Conservation (phyloP, 805 yeast genomes). For the Zygotorulaspora sp. region DNA sequence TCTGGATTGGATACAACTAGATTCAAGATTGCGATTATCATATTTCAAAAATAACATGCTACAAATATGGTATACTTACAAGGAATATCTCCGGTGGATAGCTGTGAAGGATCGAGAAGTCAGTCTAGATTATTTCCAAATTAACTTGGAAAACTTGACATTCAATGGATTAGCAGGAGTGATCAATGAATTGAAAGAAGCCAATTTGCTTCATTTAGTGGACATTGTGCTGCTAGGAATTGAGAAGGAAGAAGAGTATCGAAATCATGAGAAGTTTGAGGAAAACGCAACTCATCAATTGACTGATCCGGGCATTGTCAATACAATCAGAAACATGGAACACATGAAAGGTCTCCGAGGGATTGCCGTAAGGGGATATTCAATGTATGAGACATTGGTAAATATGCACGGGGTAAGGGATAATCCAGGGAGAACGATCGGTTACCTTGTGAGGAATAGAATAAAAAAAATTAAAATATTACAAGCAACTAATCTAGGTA, state of each 20-base stretch:
- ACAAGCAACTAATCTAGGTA: constrained; percentile 14
- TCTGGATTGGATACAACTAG: constrained; percentile 25
- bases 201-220: constrained; percentile 10
- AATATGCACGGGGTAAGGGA: constrained; percentile 33
- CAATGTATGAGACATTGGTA: constrained; percentile 23
- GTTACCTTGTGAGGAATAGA: constrained; percentile 22
- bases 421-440: constrained; percentile 29
- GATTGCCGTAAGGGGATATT: constrained; percentile 20
- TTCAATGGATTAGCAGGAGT: constrained; percentile 6
- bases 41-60: constrained; percentile 23
- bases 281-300: constrained; percentile 11
- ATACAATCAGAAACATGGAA: constrained; percentile 18
- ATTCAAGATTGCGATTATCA: constrained; percentile 18
- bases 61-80: constrained; percentile 28
- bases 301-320: constrained; percentile 9
- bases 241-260: constrained; percentile 10
- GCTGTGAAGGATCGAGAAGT: constrained; percentile 10
- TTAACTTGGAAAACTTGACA: constrained; percentile 18
- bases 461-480: constrained; percentile 17
- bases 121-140: constrained; percentile 14
- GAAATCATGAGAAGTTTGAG: background rate
- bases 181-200: constrained; percentile 10
- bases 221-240: constrained; percentile 15
- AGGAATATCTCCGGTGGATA: constrained; percentile 27
- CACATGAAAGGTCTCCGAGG: constrained; percentile 21